Evolutionary conservation across 169 alveolate genomes (phyloP).

Genomic region (Amoebophrya sp.): DNA sequence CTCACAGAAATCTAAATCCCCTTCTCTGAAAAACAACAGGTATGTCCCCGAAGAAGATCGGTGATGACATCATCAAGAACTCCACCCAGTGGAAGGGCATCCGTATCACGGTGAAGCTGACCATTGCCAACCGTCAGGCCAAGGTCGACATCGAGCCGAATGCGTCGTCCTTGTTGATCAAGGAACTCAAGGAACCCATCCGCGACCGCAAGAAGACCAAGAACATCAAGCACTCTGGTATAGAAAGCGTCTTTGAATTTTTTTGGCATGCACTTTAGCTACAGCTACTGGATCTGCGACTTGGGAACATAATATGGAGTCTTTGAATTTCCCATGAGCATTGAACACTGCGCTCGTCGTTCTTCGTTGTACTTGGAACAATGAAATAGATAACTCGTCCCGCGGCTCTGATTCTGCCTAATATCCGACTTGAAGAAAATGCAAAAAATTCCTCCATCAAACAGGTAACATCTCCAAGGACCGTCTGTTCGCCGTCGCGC

Average conservation of each 20-base stretch:
- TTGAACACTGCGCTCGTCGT: not conserved
- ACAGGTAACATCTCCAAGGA: constrained; percentile 90
- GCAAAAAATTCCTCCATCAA: too few relatives aligned
- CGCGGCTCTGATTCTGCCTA: too few relatives aligned
- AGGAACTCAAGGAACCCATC: constrained; percentile 90
- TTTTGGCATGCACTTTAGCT: not conserved
- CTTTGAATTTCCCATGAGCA: not conserved
- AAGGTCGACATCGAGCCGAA: constrained; percentile 85
- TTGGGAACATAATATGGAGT: not conserved
- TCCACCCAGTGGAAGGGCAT: constrained; percentile 91
- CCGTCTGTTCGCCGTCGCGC: constrained; percentile 81
- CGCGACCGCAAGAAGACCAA: constrained; percentile 92
- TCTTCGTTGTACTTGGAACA: not conserved
- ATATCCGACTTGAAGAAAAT: too few relatives aligned
- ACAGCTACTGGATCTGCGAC: not conserved
- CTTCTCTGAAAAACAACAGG: constrained; percentile 69
- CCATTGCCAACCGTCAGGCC: constrained; percentile 71
- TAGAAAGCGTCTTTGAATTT: not conserved
- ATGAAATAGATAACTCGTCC: too few relatives aligned
- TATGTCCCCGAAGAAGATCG: constrained; percentile 79
- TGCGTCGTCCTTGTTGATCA: constrained; percentile 87
- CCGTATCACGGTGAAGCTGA: constrained; percentile 65
- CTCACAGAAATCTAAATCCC: too few relatives aligned
- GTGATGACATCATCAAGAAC: constrained; percentile 94
- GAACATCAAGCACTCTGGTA: constrained; percentile 54